Evolutionary conservation across 768 basidiomycete genomes (phyloP), one percentile per base, ranked within the genome.

Genomic region (Amanita polypyramis): DNA sequence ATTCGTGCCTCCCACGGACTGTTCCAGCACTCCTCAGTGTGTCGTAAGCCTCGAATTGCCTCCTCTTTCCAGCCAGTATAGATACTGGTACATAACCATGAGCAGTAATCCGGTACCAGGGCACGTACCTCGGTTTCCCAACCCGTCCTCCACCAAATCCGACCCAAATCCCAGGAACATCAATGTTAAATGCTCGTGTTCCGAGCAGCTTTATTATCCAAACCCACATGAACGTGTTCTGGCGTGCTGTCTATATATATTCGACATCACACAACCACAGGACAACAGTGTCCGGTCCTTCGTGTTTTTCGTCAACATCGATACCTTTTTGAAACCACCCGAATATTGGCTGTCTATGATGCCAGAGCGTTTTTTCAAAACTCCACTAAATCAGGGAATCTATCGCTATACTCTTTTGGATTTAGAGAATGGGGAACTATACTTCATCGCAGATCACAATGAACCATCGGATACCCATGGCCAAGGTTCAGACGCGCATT

Each of bases 1-100:
- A 2, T 77, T 79, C 52, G 52, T 57, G 1, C 66, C 67, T 44
- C 71, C 72, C 4, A 57, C 58, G 5, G 54, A 56, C 9, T 19
- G 53, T 10, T 53, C 54, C 4, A 62, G 59, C 8, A 43, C 51
- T 4, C 74, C 73, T 2, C 51, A 57, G 11, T 56, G 65, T 33
- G 61, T 63, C 34, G 67, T 65, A 21, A 65, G 54, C 50, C 73
- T 73, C 44, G 60, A 55, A 19, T 69, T 77, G 29, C 75, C 75
- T 1, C 60, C 62, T 3, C 64, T 77, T 10, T 64, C 68, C 27
- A 59, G 63, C 4, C 70, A 67, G 5, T 74, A 70, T 52, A 63
- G 65, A 55, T 77, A 75, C 52, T 76, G 72, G 70, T 74, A 76
- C 48, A 74, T 75, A 35, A 73, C 72, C 43, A 69, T 75, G 64